Evolutionary conservation across 2,329 filamentous ascomycete species (phyloP).

Genomic region (Cladosporium sp.): DNA sequence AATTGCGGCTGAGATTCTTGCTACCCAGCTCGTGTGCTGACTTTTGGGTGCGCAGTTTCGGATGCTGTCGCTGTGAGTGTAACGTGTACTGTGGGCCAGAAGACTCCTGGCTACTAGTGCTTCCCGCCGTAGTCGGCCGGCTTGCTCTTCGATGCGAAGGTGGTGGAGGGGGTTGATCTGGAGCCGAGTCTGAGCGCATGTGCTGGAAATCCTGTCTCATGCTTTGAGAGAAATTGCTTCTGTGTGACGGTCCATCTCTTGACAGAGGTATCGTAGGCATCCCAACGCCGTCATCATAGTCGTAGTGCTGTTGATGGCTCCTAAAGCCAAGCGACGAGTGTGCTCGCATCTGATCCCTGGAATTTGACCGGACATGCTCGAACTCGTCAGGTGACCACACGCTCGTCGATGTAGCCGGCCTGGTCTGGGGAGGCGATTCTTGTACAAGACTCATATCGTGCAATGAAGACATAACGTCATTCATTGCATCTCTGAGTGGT

Average conservation of each 20-base stretch:
- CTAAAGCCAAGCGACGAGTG: conserved; percentile 72
- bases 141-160: conserved; percentile 24
- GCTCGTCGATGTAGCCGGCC: conserved; percentile 52
- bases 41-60: conserved; percentile 56
- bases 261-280: conserved; percentile 37
- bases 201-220: conserved; percentile 81
- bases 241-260: conserved; percentile 58
- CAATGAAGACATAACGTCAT: conserved; percentile 93
- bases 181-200: conserved; percentile 53
- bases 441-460: conserved; percentile 72
- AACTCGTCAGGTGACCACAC: conserved; percentile 93
- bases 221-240: conserved; percentile 82
- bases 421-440: conserved; percentile 38
- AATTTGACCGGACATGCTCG: conserved; percentile 50
- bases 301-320: conserved; percentile 24
- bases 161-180: conserved; percentile 34
- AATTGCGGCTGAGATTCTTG: conserved; percentile 68
- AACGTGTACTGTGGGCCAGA: conserved; percentile 1
- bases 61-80: conserved; percentile 41
- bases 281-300: conserved; percentile 49
- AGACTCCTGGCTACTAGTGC: conserved; percentile 25
- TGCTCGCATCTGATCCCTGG: conserved; percentile 49
- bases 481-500: conserved; percentile 90
- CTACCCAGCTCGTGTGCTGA: conserved; percentile 73
- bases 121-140: conserved; percentile 26